These are phyloP conservation scores for Bruguiera sexangula DNA, from an alignment of 345 rosid species.

Conservation along the genomic window DNA sequence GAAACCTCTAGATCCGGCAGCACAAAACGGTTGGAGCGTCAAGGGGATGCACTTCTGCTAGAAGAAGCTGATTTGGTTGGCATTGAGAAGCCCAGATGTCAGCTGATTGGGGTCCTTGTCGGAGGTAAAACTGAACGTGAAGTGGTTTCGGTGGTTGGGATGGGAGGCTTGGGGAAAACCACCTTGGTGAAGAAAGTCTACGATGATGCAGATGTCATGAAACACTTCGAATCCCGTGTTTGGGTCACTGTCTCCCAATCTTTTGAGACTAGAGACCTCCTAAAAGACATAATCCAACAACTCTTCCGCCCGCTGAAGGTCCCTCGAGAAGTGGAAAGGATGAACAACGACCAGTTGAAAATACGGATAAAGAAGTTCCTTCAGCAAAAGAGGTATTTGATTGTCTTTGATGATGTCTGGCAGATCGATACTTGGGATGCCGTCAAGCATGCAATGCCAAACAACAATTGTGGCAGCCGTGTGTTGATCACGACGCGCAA, in stretches of 20 bases:
- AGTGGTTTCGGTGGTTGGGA: slow-evolving; percentile 24
- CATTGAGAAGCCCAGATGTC: slow-evolving; percentile 16
- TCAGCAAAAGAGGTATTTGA: slow-evolving; percentile 10
- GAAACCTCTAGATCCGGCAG: slow-evolving; percentile 11
- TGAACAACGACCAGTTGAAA: slow-evolving; percentile 7
- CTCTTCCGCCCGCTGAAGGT: neutral
- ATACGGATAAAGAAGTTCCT: slow-evolving; percentile 5
- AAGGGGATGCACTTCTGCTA: slow-evolving; percentile 29
- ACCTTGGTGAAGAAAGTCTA: slow-evolving; percentile 23
- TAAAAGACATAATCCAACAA: slow-evolving; percentile 16
- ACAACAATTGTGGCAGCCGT: slow-evolving; percentile 9
- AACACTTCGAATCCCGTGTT: slow-evolving; percentile 11
- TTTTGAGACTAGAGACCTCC: slow-evolving; percentile 12
- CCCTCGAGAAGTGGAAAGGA: slow-evolving; percentile 7
- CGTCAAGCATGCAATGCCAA: slow-evolving; percentile 11
- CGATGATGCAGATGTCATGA: slow-evolving; percentile 20
- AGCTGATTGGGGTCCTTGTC: slow-evolving; percentile 16
- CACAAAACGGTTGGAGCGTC: neutral
- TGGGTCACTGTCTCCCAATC: slow-evolving; percentile 24
- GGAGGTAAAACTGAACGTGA: slow-evolving; percentile 8
- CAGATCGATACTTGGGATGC: slow-evolving; percentile 13
- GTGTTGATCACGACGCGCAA: slow-evolving; percentile 13
- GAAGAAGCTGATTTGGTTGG: slow-evolving; percentile 33
- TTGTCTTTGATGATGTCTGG: slow-evolving; percentile 22
- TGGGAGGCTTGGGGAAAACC: slow-evolving; percentile 28